Evolutionary conservation across 2,329 filamentous ascomycete species (phyloP).

Genomic region (Lasiodiplodia theobromae): DNA sequence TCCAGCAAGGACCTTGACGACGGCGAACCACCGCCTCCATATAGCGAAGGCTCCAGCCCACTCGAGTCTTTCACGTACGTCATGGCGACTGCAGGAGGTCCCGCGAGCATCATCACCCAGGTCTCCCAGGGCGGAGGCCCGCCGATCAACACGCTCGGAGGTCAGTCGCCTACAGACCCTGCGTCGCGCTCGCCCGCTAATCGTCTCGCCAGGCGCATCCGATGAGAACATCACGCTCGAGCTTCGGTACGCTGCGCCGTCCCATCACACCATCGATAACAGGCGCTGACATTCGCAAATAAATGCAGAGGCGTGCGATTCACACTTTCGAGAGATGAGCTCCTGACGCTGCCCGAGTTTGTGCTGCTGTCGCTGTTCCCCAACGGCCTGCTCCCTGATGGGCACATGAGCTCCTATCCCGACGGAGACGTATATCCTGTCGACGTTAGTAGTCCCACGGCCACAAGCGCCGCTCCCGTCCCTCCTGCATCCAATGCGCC

Average conservation of each 20-base stretch:
- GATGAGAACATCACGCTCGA: constrained; percentile 97
- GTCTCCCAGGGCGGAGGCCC: constrained; percentile 90
- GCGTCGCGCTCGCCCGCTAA: constrained; percentile 25
- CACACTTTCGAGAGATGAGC: constrained; percentile 90
- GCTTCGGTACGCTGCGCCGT: constrained; percentile 71
- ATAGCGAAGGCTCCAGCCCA: constrained; percentile 92
- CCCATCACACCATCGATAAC: not conserved
- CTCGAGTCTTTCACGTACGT: constrained; percentile 92
- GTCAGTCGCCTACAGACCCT: constrained; percentile 53
- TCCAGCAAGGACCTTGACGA: constrained; percentile 77
- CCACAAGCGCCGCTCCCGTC: not conserved
- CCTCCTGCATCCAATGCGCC: constrained; percentile 39
- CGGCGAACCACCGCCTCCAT: constrained; percentile 92
- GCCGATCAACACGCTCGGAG: constrained; percentile 87
- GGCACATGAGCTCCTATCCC: constrained; percentile 90
- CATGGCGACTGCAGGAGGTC: constrained; percentile 97
- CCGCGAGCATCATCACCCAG: constrained; percentile 98
- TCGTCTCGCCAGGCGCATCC: constrained; percentile 66
- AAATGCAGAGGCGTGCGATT: constrained; percentile 82
- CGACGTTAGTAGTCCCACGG: constrained; percentile 72
- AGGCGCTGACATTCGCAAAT: constrained; percentile 34
- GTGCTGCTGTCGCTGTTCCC: constrained; percentile 97
- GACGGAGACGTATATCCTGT: constrained; percentile 96
- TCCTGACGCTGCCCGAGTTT: constrained; percentile 95
- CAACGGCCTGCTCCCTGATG: constrained; percentile 96